These are phyloP conservation scores for Phytophthora capsici DNA, from an alignment of 352 stramenopile species.

Conservation along the genomic window DNA sequence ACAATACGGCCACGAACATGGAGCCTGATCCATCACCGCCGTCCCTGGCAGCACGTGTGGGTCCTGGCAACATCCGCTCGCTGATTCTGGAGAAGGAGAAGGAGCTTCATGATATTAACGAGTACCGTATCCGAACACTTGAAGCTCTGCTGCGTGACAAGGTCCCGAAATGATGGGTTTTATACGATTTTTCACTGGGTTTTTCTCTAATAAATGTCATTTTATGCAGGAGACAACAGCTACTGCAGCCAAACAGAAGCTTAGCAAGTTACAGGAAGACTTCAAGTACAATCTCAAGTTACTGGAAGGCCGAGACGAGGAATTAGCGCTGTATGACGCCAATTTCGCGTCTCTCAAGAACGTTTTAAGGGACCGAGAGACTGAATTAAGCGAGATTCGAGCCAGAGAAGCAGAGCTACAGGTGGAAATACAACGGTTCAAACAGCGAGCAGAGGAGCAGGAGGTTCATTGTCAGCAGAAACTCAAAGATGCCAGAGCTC, in stretches of 20 bases:
- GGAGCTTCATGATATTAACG: slow-evolving; percentile 93
- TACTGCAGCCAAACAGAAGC: slow-evolving; percentile 70
- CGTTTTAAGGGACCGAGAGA: slow-evolving; percentile 75
- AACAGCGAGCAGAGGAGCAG: slow-evolving; percentile 50
- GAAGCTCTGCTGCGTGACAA: slow-evolving; percentile 84
- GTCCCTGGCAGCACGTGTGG: slow-evolving; percentile 37
- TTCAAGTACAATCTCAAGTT: slow-evolving; percentile 95
- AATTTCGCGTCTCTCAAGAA: slow-evolving; percentile 84
- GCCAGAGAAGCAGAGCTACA: slow-evolving; percentile 62
- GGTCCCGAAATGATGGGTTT: slow-evolving; percentile 25
- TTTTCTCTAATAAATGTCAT: slow-evolving; percentile 3
- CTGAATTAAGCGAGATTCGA: slow-evolving; percentile 71
- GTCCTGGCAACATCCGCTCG: slow-evolving; percentile 77
- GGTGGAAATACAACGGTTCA: slow-evolving; percentile 53
- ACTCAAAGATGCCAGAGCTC: slow-evolving; percentile 72
- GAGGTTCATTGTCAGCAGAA: slow-evolving; percentile 73
- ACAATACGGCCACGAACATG: slow-evolving; percentile 3
- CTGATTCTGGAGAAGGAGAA: slow-evolving; percentile 92
- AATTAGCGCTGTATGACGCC: slow-evolving; percentile 88
- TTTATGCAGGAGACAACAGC: slow-evolving; percentile 46
- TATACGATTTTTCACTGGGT: not conserved
- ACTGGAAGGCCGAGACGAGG: slow-evolving; percentile 90
- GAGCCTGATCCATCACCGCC: slow-evolving; percentile 11
- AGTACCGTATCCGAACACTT: slow-evolving; percentile 87
- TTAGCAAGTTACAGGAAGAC: slow-evolving; percentile 90